Base-by-base conservation (phyloP, 257 asterid species). In the Oldenlandia corymbosa region DNA sequence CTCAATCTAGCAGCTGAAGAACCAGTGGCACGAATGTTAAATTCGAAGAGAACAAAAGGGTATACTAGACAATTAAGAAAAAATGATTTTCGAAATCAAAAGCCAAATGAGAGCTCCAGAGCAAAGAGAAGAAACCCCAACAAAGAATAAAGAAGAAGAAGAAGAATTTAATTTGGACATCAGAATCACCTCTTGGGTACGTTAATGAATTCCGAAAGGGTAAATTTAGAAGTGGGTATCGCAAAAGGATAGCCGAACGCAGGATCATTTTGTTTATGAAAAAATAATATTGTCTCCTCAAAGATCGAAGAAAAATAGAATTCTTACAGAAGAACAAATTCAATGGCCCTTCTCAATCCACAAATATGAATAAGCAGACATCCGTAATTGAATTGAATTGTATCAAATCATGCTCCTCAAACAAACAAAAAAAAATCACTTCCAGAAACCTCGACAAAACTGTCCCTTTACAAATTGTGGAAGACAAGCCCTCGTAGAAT, bases 161-260 rank as follows among this genome's bases (percentile, higher is more conserved):
- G 1, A 55, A 18, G 18, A 6, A 30, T 24, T 7, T 46, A 46
- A 30, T 14, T 32, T 34, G 14, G 36, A 17, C 43, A 43, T 36
- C 16, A 23, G 60, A 36, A 71, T 81, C 80, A 76, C 83, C 80
- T 77, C 73, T 58, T 23, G 43, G 62, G 39, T 64, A 65, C 70
- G 59, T 60, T 64, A 77, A 66, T 67, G 60, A 68, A 67, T 73
- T 72, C 67, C 41, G 57, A 10, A 46, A 42, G 39, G 23, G 10
- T 7, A 55, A 57, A 43, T 42, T 56, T 21, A 13, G 58, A 63
- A 37, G 34, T 21, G 61, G 65, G 47, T 30, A 62, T 56, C 77
- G 76, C 67, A 73, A 53, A 54, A 66, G 75, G 72, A 74, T 54
- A 62, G 65, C 68, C 36, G 39, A 68, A 62, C 66, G 74, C 5